Evolutionary conservation across 768 basidiomycete genomes (phyloP), one percentile per base, ranked within the genome.

Genomic region (Hemileccinum impolitum): DNA sequence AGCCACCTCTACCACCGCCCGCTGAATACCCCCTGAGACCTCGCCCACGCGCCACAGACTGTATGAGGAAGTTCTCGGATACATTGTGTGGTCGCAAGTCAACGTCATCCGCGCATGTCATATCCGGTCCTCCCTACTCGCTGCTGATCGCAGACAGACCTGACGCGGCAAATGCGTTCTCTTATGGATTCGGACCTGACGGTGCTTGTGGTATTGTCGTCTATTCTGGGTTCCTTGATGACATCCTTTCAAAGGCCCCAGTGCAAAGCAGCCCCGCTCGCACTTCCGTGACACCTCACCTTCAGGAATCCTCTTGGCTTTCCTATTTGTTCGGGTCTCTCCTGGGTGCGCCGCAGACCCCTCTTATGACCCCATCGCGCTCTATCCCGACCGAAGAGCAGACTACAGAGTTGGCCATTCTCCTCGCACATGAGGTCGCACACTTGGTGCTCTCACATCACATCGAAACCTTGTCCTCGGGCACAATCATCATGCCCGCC

Each of bases 121-220:
- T 85, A 39, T 72, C 87, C 10, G 92, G 91, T 0, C 90, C 92
- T 25, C 93, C 93, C 0, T 98, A 94, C 64, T 88, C 90, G 30
- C 71, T 99, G 6, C 76, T 99, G 38, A 66, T 99, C n/a, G 81
- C 95, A 39, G 90, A 97, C 43, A 83, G 85, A 52, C 85, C 90
- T 1, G 85, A 90, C 51, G 75, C 82, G 2, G 77, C 81, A 9
- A 99, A 97, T 61, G 95, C 96, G 1, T 96, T 99, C 66, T 90
- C 88, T 1, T 97, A 94, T 62, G 95, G 95, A 2, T 98, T 97
- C 56, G 92, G 92, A 12, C 87, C 90, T 3, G 82, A 93, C 59
- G 88, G 90, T 32, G 90, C 85, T 1, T 94, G 92, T 50, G 95
- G 96, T 6, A 80, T 99, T 50, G 94, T 98, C 47, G 82, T 99